Conservation (phyloP, 345 rosid genomes). For the Gossypium sturtianum region DNA sequence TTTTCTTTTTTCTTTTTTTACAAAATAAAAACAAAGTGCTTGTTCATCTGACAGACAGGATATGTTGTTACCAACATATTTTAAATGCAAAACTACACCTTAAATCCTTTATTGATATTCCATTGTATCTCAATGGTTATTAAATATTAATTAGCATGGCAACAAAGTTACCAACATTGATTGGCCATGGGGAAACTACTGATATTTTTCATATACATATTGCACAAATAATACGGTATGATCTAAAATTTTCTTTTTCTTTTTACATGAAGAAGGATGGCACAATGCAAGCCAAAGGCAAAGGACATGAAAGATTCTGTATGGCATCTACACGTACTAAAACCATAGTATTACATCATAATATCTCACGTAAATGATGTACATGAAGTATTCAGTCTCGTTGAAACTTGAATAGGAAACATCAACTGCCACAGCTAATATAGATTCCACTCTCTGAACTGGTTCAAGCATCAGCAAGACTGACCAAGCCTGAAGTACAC, state of each 20-base stretch:
- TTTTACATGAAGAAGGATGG: not conserved
- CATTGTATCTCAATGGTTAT: not conserved
- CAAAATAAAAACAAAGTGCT: not conserved
- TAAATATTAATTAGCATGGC: not conserved
- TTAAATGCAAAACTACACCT: not conserved
- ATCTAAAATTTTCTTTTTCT: not conserved
- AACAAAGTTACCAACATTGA: not conserved
- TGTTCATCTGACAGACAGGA: not conserved
- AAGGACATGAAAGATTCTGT: not conserved
- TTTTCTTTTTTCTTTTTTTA: not conserved
- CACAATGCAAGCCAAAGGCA: constrained; percentile 1
- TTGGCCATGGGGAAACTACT: not conserved
- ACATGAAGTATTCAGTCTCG: not conserved
- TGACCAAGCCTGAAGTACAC: not conserved
- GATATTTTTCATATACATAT: not conserved
- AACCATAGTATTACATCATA: not conserved
- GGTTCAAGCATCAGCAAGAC: not conserved
- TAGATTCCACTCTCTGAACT: not conserved
- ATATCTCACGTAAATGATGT: not conserved
- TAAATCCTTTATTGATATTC: not conserved
- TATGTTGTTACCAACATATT: not conserved
- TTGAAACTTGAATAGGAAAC: not conserved
- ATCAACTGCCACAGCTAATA: not conserved
- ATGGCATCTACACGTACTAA: not conserved
- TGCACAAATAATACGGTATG: not conserved